Evolutionary conservation across 805 yeast genomes (phyloP).

Genomic region (Middelhovenomyces tepae): DNA sequence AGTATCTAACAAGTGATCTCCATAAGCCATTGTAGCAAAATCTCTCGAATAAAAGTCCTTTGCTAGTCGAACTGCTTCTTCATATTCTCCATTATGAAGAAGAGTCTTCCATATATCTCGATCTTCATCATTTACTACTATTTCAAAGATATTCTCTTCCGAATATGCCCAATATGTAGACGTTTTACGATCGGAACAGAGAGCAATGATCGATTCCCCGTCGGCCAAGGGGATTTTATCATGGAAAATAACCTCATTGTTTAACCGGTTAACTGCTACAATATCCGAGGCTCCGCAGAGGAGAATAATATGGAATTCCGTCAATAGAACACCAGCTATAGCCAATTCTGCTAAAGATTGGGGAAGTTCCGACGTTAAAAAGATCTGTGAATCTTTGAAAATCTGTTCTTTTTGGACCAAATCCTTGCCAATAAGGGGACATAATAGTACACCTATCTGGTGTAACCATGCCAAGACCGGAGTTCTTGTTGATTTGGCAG

Average conservation of each 20-base stretch:
- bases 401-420: slow-evolving; percentile 18
- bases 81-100: slow-evolving; percentile 45
- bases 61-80: slow-evolving; percentile 50
- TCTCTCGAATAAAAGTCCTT: slow-evolving; percentile 31
- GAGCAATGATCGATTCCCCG: slow-evolving; percentile 35
- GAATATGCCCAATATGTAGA: slow-evolving; percentile 76
- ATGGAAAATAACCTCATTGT: slow-evolving; percentile 37
- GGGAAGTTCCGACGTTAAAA: slow-evolving; percentile 1
- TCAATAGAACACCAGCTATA: slow-evolving; percentile 35
- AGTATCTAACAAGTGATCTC: slow-evolving; percentile 35
- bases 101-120: slow-evolving; percentile 65
- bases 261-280: slow-evolving; percentile 42
- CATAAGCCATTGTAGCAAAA: slow-evolving; percentile 45
- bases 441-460: slow-evolving; percentile 37
- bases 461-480: slow-evolving; percentile 40
- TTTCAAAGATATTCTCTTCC: slow-evolving; percentile 52
- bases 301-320: slow-evolving; percentile 47
- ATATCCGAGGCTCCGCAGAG: slow-evolving; percentile 37
- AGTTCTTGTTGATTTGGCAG: slow-evolving; percentile 1
- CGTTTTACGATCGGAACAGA: slow-evolving; percentile 40
- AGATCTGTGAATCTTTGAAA: slow-evolving; percentile 22
- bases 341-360: slow-evolving; percentile 15
- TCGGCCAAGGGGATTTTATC: slow-evolving; percentile 30
- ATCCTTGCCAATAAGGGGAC: slow-evolving; percentile 4
- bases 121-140: slow-evolving; percentile 60